A percentile compares a stretch with the other conserved stretches of the same genome.
These are phyloP conservation scores for Phaeosphaeriaceae sp. DNA, from an alignment of 2,329 filamentous ascomycete genomes.

Conservation along the genomic window DNA sequence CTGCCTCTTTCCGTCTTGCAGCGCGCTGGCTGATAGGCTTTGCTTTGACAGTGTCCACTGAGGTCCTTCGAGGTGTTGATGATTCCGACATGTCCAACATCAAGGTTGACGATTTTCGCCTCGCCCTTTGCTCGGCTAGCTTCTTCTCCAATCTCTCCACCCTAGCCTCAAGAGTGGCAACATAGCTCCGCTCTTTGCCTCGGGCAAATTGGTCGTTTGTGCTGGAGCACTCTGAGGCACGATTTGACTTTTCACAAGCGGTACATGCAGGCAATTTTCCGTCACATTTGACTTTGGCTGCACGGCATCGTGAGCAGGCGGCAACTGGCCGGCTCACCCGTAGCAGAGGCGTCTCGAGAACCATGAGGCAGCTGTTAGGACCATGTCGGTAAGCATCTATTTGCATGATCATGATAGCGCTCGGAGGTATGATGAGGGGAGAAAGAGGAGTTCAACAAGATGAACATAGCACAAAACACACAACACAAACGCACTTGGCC, in stretches of 20 bases:
- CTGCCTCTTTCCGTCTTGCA: conserved; percentile 70
- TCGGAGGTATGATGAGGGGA: neutral
- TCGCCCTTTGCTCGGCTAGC: conserved; percentile 69
- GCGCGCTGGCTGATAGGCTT: conserved; percentile 48
- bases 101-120: conserved; percentile 73
- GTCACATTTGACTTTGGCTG: conserved; percentile 97
- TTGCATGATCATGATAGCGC: neutral
- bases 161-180: conserved; percentile 89
- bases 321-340: conserved; percentile 80
- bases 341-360: conserved; percentile 65
- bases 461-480: neutral
- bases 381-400: conserved; percentile 7
- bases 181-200: conserved; percentile 96
- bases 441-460: neutral
- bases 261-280: conserved; percentile 95
- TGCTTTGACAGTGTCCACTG: conserved; percentile 42
- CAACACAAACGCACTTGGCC: no score
- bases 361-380: conserved; percentile 46
- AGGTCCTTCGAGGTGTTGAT: conserved; percentile 59
- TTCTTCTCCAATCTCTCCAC: conserved; percentile 87
- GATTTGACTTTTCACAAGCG: conserved; percentile 90
- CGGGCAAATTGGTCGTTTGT: conserved; percentile 95
- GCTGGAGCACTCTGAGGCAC: conserved; percentile 85
- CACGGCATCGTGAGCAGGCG: conserved; percentile 82
- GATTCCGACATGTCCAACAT: conserved; percentile 65